Conservation (phyloP, 164 flowering plant species). For the Macadamia integrifolia region DNA sequence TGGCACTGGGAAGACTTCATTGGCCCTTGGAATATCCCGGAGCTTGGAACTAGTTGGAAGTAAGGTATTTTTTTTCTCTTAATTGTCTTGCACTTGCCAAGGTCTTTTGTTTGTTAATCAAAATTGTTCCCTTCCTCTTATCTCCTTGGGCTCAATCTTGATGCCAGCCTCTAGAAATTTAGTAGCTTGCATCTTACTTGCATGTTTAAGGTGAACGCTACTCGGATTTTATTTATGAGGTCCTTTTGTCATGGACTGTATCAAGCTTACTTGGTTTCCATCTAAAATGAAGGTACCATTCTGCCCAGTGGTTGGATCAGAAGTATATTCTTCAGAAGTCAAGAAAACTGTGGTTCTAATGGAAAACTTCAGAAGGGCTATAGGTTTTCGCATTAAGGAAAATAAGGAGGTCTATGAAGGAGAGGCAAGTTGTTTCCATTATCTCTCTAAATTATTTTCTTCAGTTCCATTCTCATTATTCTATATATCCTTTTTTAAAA, state of each 20-base stretch:
- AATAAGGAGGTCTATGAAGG: conserved; percentile 99
- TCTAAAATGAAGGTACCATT: conserved; percentile 73
- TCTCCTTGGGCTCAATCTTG: neutral
- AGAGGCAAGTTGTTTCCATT: conserved; percentile 52
- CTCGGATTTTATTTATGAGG: neutral
- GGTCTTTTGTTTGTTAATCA: neutral
- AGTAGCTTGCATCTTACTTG: neutral
- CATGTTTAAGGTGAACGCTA: neutral
- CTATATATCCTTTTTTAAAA: neutral
- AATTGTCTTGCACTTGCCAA: neutral
- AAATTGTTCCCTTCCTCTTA: neutral
- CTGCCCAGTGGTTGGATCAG: conserved; percentile 99
- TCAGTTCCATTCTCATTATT: neutral
- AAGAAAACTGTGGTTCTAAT: conserved; percentile 96
- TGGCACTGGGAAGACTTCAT: conserved; percentile 97
- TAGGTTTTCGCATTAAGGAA: conserved; percentile 97
- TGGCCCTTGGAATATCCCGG: conserved; percentile 87
- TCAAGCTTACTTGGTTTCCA: neutral
- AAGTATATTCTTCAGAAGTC: conserved; percentile 96
- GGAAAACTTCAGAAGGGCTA: conserved; percentile 93
- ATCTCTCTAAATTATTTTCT: conserved; percentile 1
- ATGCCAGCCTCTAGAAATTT: neutral
- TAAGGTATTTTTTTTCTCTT: conserved; percentile 45
- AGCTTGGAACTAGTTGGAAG: conserved; percentile 62
- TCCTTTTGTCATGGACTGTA: neutral